Base-by-base conservation (phyloP, 116 monocot genomes). In the Trichopus zeylanicus region DNA sequence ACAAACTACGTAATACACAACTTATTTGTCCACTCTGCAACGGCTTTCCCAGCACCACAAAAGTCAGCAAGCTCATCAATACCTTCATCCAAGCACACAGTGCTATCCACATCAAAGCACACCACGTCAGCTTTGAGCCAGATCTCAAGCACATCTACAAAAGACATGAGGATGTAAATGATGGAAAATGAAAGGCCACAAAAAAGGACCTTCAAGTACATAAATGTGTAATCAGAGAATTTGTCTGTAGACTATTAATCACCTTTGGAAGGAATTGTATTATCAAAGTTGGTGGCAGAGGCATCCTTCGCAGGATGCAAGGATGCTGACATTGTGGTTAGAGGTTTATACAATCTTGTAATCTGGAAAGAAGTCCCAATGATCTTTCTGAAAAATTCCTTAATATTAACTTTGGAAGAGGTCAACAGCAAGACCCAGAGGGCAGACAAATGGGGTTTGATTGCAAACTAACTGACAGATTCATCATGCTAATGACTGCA, bases 61-160 rank as follows among this genome's bases (percentile, higher is more conserved):
- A 98, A 98, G 23, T 91, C 91, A 8, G 98, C 98, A 39, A 98
- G 84, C 55, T 91, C 98, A 75, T 98, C 98, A 23, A 98, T 98
- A 34, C 98, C 98, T 73, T 98, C 98, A 59, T 98, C 91, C 55
- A 91, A 46, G 64, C 88, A 91, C 13, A 98, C 98, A 34, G 98
- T 98, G 69, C 98, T 98, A 62, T 98, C 98, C 56, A 98, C 98
- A 74, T 98, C 98, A 67, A 98, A 98, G 64, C 98, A 98, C 37
- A 98, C 98, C 7, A 80, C 98, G 70, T 91, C 80, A 16, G 79
- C 87, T 48, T 47, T 85, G 24, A 63, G 65, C 98, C 88, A 91
- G 33, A 88, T 76, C 66, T 79, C 73, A 34, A 91, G 72, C 31
- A 82, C 88, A 53, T 85, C 98, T 97, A 24, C 32, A 75, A 59